Evolutionary conservation across 495 filamentous ascomycete genomes (phyloP), one percentile per base, ranked within the genome.

Genomic region (Tirmania nivea): DNA sequence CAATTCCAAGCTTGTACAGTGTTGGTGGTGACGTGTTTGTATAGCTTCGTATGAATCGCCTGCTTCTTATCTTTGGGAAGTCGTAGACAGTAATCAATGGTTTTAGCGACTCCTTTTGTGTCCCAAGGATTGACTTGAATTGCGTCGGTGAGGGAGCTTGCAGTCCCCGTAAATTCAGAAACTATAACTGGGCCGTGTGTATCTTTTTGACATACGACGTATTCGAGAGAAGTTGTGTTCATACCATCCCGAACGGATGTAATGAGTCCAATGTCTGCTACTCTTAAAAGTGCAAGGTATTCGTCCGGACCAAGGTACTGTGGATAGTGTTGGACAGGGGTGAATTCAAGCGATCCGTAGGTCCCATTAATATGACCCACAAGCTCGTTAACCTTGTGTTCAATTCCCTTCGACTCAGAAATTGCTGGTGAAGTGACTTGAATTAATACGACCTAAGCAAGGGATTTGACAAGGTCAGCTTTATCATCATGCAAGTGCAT

Each of bases 41-140:
- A 86, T n/a, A 92, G 76, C 56, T 74, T 75, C 11, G 66, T 59
- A 55, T 82, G 73, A 63, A 76, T 75, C 3, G 64, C 61, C 50
- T 70, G 66, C 42, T 81, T 83, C 54, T 77, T 70, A 2, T 77
- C 74, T 1, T 71, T 60, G 3, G 77, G 69, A 81, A 92, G 85
- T 8, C 69, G 77, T 56, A 95, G 69, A 1, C 87, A 88, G 55
- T 77, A 67, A 57, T 88, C 75, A 63, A 95, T 89, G 49, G 81
- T 74, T 39, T 75, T 73, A 10, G 88, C 86, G 20, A 93, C 86
- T 12, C 80, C 86, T 16, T 73, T 74, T 19, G 86, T 70, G 59
- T 94, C 85, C 82, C 87, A 94, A 2, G 88, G 88, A 67, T 95
- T 95, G 67, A 95, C 90, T 62, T 92, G 84, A 55, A 94, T 83